Percentiles rank a stretch among this genome's conserved stretches.
phyloP scores from a whole-genome alignment of 139 green algal species.

The Asterochloris sp. region DNA sequence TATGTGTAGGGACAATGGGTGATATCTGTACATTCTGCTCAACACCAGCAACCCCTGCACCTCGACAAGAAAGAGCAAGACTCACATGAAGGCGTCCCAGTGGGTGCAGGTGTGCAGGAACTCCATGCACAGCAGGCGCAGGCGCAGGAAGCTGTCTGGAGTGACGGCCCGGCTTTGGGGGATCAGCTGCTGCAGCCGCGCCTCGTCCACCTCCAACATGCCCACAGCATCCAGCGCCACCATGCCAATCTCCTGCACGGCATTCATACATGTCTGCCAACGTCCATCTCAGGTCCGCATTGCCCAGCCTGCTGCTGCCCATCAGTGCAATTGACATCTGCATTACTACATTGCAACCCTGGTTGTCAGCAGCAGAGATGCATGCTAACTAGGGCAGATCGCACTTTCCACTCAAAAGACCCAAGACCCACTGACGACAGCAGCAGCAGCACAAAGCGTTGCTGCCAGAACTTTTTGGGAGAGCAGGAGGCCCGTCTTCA shows the following conservation, averaged over 20 bases:
- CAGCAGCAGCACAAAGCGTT: not conserved
- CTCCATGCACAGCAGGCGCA: constrained; percentile 75
- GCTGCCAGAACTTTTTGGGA: not conserved
- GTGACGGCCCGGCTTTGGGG: constrained; percentile 28
- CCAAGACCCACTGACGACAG: not conserved
- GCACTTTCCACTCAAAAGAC: not conserved
- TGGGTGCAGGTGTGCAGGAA: constrained; percentile 71
- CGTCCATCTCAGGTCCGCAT: too few species aligned
- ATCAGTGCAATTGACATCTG: not conserved
- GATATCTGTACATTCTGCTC: too few species aligned
- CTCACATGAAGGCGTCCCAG: constrained; percentile 61
- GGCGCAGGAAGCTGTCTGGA: constrained; percentile 41
- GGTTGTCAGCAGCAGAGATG: not conserved
- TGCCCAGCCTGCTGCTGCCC: not conserved
- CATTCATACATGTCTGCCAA: not conserved
- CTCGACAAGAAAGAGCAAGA: too few species aligned
- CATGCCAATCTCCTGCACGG: constrained; percentile 25
- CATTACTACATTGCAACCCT: not conserved
- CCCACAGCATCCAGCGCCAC: constrained; percentile 50
- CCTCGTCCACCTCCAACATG: constrained; percentile 56
- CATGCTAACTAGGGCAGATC: not conserved
- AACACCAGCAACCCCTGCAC: too few species aligned
- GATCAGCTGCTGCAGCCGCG: constrained; percentile 12
- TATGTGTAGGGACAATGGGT: too few species aligned
- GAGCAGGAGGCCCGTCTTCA: not conserved